phyloP scores from a whole-genome alignment of 805 yeast genomes.

The Hanseniaspora nectarophila region DNA sequence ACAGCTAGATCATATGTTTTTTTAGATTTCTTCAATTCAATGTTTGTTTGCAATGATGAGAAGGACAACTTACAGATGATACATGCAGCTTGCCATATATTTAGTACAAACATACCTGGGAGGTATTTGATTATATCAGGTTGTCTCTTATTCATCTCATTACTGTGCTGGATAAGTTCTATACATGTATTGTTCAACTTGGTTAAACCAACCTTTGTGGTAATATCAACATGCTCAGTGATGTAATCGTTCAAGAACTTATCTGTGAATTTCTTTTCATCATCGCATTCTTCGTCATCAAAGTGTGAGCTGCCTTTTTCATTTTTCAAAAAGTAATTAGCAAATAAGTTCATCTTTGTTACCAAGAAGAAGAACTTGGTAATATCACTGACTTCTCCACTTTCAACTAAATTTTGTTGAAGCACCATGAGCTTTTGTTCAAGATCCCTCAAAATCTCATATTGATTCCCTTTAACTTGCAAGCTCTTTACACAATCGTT shows the following conservation, averaged over 20 bases:
- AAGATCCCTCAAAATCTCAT: constrained; percentile 62
- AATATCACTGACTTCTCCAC: constrained; percentile 48
- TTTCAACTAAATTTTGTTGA: constrained; percentile 41
- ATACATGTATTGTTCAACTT: constrained; percentile 71
- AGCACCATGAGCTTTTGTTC: constrained; percentile 63
- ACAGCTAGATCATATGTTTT: constrained; percentile 57
- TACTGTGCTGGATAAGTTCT: constrained; percentile 55
- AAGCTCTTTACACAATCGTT: constrained; percentile 71
- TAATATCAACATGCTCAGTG: constrained; percentile 32
- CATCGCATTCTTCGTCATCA: neutral
- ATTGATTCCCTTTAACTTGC: constrained; percentile 61
- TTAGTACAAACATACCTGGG: constrained; percentile 71
- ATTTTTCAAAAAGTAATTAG: constrained; percentile 65
- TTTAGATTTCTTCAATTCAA: constrained; percentile 64
- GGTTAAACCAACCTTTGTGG: constrained; percentile 60
- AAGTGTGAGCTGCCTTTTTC: constrained; percentile 5
- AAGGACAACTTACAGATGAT: constrained; percentile 68
- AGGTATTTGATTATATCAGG: constrained; percentile 58
- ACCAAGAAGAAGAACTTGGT: constrained; percentile 57
- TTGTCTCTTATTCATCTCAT: constrained; percentile 46
- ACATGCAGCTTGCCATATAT: constrained; percentile 86
- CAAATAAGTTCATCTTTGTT: constrained; percentile 67
- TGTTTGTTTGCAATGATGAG: constrained; percentile 52
- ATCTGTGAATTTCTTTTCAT: constrained; percentile 1
- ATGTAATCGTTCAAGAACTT: constrained; percentile 3